Conservation (phyloP, 306 rosid genomes). For the Crataegus laevigata region DNA sequence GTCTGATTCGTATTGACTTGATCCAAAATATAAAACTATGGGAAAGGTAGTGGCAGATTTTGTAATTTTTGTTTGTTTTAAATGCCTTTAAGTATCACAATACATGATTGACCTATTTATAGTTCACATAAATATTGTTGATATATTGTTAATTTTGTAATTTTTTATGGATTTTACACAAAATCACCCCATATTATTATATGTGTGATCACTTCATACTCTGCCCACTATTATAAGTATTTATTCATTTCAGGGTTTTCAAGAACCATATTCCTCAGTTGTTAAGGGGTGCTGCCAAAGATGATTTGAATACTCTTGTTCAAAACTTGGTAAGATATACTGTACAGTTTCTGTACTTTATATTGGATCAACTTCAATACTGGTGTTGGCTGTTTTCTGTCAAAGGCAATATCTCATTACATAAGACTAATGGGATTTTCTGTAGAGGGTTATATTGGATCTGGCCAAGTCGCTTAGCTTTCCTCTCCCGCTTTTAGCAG, state of each 20-base stretch:
- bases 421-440: constrained; percentile 9
- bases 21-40: too few relatives aligned
- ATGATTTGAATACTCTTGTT: constrained; percentile 32
- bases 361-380: background rate
- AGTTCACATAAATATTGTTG: too few relatives aligned
- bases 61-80: too few relatives aligned
- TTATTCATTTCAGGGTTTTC: constrained; percentile 60
- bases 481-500: constrained; percentile 87
- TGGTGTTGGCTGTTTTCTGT: background rate
- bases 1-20: too few relatives aligned
- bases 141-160: too few relatives aligned
- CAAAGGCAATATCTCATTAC: constrained; percentile 1
- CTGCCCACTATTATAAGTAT: background rate
- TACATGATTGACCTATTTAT: too few relatives aligned
- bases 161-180: too few relatives aligned
- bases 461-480: constrained; percentile 65
- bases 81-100: too few relatives aligned
- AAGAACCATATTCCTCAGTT: constrained; percentile 67
- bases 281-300: constrained; percentile 48
- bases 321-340: constrained; percentile 62
- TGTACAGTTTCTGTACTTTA: background rate
- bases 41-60: too few relatives aligned
- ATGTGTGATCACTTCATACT: background rate
- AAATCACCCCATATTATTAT: background rate
- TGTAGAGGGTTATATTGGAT: constrained; percentile 64